Percentiles rank a stretch among this genome's conserved stretches.
These are phyloP conservation scores for Mucor indicus DNA, from an alignment of 371 early-diverging fungal genomes.

Conservation along the genomic window DNA sequence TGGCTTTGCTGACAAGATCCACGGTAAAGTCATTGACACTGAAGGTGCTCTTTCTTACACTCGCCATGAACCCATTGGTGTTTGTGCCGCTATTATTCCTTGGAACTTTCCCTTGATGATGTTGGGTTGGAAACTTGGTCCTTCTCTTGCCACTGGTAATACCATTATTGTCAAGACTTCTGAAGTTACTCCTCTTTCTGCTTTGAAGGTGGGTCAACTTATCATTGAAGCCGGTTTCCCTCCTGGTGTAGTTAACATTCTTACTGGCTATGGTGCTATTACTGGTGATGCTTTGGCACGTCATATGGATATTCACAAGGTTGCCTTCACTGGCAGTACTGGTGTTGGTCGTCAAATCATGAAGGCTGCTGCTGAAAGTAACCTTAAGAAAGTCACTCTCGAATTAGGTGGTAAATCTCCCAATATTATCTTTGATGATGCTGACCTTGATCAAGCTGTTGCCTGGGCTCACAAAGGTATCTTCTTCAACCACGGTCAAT, in stretches of 20 bases:
- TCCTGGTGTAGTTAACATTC: conserved; percentile 77
- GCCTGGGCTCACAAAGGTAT: conserved; percentile 67
- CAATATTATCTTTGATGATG: conserved; percentile 88
- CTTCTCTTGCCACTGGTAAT: conserved; percentile 89
- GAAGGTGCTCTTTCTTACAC: conserved; percentile 61
- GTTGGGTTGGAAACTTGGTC: conserved; percentile 82
- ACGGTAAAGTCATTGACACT: conserved; percentile 50
- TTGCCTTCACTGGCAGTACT: conserved; percentile 68
- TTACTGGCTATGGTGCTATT: conserved; percentile 40
- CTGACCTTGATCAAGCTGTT: conserved; percentile 76
- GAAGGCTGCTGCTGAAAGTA: conserved; percentile 59
- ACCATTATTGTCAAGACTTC: conserved; percentile 82
- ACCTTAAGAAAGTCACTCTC: conserved; percentile 74
- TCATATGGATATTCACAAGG: conserved; percentile 47
- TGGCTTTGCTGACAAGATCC: conserved; percentile 79
- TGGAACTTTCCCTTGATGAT: conserved; percentile 86
- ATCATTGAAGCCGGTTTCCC: conserved; percentile 51
- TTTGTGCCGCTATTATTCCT: conserved; percentile 75
- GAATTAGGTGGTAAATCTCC: conserved; percentile 89
- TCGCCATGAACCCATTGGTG: conserved; percentile 78
- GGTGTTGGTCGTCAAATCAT: conserved; percentile 53
- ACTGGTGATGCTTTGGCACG: conserved; percentile 44
- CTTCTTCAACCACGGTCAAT: conserved; percentile 84
- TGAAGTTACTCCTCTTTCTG: conserved; percentile 65
- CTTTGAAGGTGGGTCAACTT: conserved; percentile 45